These are phyloP conservation scores for Vitis rotundifolia DNA, from an alignment of 164 flowering plant species.

Conservation along the genomic window DNA sequence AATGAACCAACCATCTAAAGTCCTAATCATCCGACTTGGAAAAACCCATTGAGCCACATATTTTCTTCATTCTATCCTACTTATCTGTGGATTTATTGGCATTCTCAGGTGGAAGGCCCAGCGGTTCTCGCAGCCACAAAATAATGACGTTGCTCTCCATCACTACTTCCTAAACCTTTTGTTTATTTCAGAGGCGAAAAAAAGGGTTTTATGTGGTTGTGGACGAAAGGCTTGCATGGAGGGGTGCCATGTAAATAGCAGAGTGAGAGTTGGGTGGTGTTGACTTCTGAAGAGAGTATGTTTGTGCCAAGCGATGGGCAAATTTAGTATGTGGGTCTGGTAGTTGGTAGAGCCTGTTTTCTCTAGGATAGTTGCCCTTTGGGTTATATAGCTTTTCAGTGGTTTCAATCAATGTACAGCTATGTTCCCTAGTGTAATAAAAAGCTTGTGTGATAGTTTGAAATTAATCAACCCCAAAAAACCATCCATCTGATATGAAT, in stretches of 20 bases:
- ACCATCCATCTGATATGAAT: not conserved
- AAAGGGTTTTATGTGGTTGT: conserved; percentile 5
- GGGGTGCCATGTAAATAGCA: conserved; percentile 21
- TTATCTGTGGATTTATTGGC: conserved; percentile 6
- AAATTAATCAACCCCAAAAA: not conserved
- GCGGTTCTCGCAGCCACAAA: conserved; percentile 65
- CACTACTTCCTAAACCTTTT: too few relatives aligned
- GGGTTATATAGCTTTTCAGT: not conserved
- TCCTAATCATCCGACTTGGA: too few relatives aligned
- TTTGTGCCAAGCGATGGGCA: too few relatives aligned
- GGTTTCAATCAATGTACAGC: conserved; percentile 7
- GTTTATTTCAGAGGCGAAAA: not conserved
- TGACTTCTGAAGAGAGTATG: too few relatives aligned
- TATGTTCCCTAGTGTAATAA: conserved; percentile 2
- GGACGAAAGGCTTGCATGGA: conserved; percentile 5
- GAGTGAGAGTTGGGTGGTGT: not conserved
- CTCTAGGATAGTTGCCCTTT: conserved; percentile 3
- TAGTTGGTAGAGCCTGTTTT: not conserved
- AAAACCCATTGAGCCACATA: not conserved
- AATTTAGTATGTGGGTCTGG: not conserved
- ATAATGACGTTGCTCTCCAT: conserved; percentile 14
- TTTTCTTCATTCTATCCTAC: too few relatives aligned
- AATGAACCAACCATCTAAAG: too few relatives aligned
- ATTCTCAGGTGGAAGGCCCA: conserved; percentile 81
- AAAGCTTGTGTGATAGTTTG: not conserved